These are phyloP conservation scores for Colletotrichum coccodes DNA, from an alignment of 2,329 filamentous ascomycete genomes.

Conservation along the genomic window DNA sequence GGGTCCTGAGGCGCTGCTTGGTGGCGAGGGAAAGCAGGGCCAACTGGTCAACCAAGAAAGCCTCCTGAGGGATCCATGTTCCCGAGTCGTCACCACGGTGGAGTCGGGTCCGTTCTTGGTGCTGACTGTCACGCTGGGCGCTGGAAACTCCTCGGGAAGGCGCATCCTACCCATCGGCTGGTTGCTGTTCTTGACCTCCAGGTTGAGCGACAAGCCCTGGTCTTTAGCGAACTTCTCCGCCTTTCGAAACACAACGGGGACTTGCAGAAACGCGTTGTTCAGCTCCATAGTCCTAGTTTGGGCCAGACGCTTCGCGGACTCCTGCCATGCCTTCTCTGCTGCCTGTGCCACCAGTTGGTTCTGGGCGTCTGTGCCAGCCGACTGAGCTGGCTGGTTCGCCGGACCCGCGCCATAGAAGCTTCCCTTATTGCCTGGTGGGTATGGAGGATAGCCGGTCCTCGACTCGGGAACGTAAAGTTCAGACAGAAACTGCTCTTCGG, in stretches of 20 bases:
- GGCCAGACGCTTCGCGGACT: conserved; percentile 70
- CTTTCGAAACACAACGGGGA: conserved; percentile 68
- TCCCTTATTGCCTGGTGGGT: conserved; percentile 63
- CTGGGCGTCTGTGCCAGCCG: conserved; percentile 58
- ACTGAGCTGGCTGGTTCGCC: conserved; percentile 70
- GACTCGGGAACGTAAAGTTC: conserved; percentile 68
- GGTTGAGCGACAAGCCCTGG: conserved; percentile 64
- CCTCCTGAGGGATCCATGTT: conserved; percentile 79
- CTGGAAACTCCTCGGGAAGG: conserved; percentile 59
- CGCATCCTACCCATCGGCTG: conserved; percentile 59
- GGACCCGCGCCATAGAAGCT: conserved; percentile 73
- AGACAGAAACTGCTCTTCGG: conserved; percentile 85
- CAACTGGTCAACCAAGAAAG: conserved; percentile 82
- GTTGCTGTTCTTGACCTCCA: conserved; percentile 61
- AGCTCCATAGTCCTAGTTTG: conserved; percentile 75
- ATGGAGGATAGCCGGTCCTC: conserved; percentile 64
- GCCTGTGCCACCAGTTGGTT: conserved; percentile 74
- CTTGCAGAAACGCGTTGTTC: conserved; percentile 77
- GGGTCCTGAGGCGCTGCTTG: conserved; percentile 78
- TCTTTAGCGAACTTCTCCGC: conserved; percentile 68
- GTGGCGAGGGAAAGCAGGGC: conserved; percentile 85
- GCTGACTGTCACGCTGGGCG: conserved; percentile 63
- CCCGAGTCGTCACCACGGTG: conserved; percentile 70
- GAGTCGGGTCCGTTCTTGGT: conserved; percentile 70
- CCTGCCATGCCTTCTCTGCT: conserved; percentile 72